Conservation (phyloP, 2,329 filamentous ascomycete species). For the Epichloe hybrida region DNA sequence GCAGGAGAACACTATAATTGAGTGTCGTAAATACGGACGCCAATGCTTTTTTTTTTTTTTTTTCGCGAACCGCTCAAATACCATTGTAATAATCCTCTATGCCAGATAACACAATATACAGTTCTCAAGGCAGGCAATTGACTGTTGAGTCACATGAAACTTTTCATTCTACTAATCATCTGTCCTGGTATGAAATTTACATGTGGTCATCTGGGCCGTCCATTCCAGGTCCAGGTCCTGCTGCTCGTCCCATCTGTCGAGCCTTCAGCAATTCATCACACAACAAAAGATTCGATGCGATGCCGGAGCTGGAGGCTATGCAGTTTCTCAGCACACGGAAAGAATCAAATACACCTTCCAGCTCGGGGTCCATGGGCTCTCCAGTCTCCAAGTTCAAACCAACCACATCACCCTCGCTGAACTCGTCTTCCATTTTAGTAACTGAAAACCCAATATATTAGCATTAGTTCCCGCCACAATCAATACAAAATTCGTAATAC, state of each 20-base stretch:
- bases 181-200: slow-evolving; percentile 23
- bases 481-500: slow-evolving; percentile 22
- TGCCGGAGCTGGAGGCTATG: slow-evolving; percentile 85
- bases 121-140: not conserved
- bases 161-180: slow-evolving; percentile 11
- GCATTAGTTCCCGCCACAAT: slow-evolving; percentile 7
- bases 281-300: slow-evolving; percentile 85
- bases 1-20: too few relatives aligned
- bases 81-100: too few relatives aligned
- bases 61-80: too few relatives aligned
- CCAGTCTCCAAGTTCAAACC: slow-evolving; percentile 79
- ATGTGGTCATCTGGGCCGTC: slow-evolving; percentile 43
- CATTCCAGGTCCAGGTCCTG: slow-evolving; percentile 50
- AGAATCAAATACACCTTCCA: slow-evolving; percentile 89
- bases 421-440: slow-evolving; percentile 74
- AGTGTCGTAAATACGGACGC: too few relatives aligned
- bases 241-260: slow-evolving; percentile 72
- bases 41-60: too few relatives aligned
- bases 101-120: too few relatives aligned
- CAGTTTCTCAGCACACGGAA: slow-evolving; percentile 91
- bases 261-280: slow-evolving; percentile 98
- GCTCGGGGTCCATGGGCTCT: slow-evolving; percentile 86
- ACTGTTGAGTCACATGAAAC: slow-evolving; percentile 15
- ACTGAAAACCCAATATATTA: slow-evolving; percentile 35
- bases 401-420: slow-evolving; percentile 68